phyloP scores from a whole-genome alignment of 192 early-diverging fungal genomes.

The Cladochytrium replicatum region DNA sequence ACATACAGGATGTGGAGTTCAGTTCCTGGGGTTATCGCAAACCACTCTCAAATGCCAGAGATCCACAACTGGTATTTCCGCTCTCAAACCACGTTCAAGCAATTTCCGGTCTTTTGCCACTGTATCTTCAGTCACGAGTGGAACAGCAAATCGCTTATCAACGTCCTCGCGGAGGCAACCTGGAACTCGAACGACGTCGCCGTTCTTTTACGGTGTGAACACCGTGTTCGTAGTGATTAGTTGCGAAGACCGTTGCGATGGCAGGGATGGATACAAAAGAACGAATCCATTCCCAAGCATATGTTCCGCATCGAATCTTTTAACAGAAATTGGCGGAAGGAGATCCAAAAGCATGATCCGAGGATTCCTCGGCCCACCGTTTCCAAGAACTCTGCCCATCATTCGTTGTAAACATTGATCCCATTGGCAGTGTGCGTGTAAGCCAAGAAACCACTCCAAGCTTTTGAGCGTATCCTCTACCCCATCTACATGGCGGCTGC shows the following conservation, averaged over 20 bases:
- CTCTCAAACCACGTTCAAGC: too few relatives aligned
- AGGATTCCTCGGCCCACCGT: constrained; percentile 4
- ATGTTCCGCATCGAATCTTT: constrained; percentile 22
- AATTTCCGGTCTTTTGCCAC: too few relatives aligned
- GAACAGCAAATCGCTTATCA: constrained; percentile 25
- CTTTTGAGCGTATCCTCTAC: constrained; percentile 13
- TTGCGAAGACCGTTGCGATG: constrained; percentile 23
- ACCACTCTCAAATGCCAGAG: too few relatives aligned
- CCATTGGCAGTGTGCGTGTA: constrained; percentile 5
- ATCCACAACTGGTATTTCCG: too few relatives aligned
- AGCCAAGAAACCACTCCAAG: constrained; percentile 12
- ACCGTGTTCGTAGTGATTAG: constrained; percentile 28
- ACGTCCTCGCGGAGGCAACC: constrained; percentile 10
- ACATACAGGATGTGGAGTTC: too few relatives aligned
- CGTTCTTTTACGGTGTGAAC: constrained; percentile 23
- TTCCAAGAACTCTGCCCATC: constrained; percentile 26
- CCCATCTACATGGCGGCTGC: constrained; percentile 31
- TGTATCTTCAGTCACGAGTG: too few relatives aligned
- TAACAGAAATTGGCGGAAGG: constrained; percentile 8
- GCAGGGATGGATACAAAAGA: constrained; percentile 20
- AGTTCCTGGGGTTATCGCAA: too few relatives aligned
- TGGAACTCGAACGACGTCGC: constrained; percentile 9
- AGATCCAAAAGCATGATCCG: not conserved
- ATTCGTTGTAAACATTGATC: constrained; percentile 2
- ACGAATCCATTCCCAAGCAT: constrained; percentile 18